Conservation (phyloP, 495 filamentous ascomycete genomes). For the Hypomontagnella monticulosa region DNA sequence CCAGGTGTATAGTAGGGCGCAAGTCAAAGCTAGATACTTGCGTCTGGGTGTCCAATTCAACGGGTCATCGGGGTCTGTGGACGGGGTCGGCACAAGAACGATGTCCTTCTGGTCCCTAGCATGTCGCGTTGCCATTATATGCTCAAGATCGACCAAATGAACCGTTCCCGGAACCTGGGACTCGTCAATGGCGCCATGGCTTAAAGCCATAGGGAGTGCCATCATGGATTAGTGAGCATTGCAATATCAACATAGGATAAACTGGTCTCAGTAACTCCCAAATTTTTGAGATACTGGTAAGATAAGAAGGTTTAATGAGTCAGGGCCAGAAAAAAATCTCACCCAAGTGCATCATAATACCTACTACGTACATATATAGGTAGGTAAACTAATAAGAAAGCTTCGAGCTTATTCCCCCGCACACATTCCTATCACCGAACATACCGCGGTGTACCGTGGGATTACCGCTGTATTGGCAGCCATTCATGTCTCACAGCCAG, state of each 20-base stretch:
- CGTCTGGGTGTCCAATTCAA: constrained; percentile 68
- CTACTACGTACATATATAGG: too few species aligned
- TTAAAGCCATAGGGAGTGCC: constrained; percentile 19
- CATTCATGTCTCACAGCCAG: constrained; percentile 20
- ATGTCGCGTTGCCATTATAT: constrained; percentile 52
- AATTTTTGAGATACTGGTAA: too few species aligned
- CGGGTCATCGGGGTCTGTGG: constrained; percentile 67
- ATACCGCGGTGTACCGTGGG: constrained; percentile 13
- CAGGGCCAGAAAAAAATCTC: not conserved
- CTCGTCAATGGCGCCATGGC: constrained; percentile 48
- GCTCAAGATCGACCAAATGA: constrained; percentile 62
- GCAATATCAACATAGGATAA: not conserved
- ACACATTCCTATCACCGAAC: constrained; percentile 9
- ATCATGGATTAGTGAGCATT: constrained; percentile 20
- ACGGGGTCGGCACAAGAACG: constrained; percentile 68
- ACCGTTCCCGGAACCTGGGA: constrained; percentile 64
- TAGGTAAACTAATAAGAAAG: not conserved
- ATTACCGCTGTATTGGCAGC: constrained; percentile 14
- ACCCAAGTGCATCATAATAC: not conserved
- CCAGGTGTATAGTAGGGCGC: constrained; percentile 65
- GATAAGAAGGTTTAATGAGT: too few species aligned
- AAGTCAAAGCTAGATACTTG: constrained; percentile 63
- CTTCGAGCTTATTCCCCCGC: constrained; percentile 18
- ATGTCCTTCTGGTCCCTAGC: constrained; percentile 60
- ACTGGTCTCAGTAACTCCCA: not conserved